Conservation (phyloP, 805 yeast genomes). For the Candida tallmaniae region DNA sequence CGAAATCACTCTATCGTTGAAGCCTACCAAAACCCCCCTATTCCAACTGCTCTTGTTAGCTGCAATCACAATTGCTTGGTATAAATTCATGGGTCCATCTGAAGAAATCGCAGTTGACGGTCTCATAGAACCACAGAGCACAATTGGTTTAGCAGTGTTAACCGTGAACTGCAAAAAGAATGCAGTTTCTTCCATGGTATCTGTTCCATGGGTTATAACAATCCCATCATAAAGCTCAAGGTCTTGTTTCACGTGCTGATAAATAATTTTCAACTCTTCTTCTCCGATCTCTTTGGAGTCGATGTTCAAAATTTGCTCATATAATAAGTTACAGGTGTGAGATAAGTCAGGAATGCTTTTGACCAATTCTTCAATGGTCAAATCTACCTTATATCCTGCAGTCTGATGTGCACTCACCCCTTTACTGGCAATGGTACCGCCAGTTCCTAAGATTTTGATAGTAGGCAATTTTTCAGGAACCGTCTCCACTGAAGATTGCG, state of each 20-base stretch:
- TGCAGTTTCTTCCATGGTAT: slow-evolving; percentile 64
- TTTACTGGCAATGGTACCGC: slow-evolving; percentile 44
- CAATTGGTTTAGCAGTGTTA: slow-evolving; percentile 48
- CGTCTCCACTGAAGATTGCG: slow-evolving; percentile 15
- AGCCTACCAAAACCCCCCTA: slow-evolving; percentile 59
- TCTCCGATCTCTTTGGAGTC: slow-evolving; percentile 58
- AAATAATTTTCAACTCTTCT: slow-evolving; percentile 40
- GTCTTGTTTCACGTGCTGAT: slow-evolving; percentile 42
- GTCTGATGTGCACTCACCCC: slow-evolving; percentile 36
- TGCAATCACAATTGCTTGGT: slow-evolving; percentile 66
- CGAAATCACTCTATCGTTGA: slow-evolving; percentile 64
- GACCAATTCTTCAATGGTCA: slow-evolving; percentile 45
- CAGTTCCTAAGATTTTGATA: slow-evolving; percentile 41
- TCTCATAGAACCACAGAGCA: slow-evolving; percentile 70
- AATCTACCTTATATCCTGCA: slow-evolving; percentile 42
- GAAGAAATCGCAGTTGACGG: slow-evolving; percentile 68
- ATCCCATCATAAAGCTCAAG: slow-evolving; percentile 49
- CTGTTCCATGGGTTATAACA: slow-evolving; percentile 71
- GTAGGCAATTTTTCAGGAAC: slow-evolving; percentile 20
- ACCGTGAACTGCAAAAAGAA: slow-evolving; percentile 54
- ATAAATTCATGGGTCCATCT: slow-evolving; percentile 70
- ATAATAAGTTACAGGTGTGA: slow-evolving; percentile 49
- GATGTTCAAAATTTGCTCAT: slow-evolving; percentile 58
- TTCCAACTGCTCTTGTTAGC: slow-evolving; percentile 45
- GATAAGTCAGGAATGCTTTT: slow-evolving; percentile 54